These are phyloP conservation scores for Penicillium sp. DNA, from an alignment of 2,329 filamentous ascomycete genomes.

Conservation along the genomic window DNA sequence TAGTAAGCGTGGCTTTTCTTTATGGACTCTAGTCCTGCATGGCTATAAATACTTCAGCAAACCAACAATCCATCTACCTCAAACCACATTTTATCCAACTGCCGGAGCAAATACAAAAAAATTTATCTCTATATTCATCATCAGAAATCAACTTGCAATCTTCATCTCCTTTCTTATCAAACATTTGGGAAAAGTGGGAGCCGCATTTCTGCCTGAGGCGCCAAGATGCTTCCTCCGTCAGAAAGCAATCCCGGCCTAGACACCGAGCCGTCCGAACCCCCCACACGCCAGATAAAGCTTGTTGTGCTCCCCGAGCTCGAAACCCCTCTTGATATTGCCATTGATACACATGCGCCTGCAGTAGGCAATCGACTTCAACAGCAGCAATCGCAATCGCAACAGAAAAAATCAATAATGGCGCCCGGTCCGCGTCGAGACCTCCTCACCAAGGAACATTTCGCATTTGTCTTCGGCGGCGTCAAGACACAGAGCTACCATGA, in stretches of 20 bases:
- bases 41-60: no score
- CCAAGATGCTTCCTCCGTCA: slow-evolving; percentile 3
- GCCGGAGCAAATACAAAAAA: no score
- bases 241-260: neutral
- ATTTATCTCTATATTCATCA: no score
- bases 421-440: slow-evolving; percentile 40
- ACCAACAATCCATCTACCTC: no score
- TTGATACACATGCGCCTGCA: slow-evolving; percentile 14
- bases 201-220: slow-evolving; percentile 20
- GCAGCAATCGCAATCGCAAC: slow-evolving; percentile 14
- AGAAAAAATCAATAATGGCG: slow-evolving; percentile 33
- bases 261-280: neutral
- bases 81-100: no score
- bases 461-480: slow-evolving; percentile 63
- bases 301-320: neutral
- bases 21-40: no score
- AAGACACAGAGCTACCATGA: slow-evolving; percentile 73
- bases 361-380: slow-evolving; percentile 12
- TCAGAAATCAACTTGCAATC: neutral
- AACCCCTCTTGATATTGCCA: neutral
- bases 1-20: no score
- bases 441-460: slow-evolving; percentile 67
- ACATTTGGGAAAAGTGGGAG: neutral
- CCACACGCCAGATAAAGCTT: slow-evolving; percentile 1
- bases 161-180: neutral